These are phyloP conservation scores for Aspergillus felis DNA, from an alignment of 2,329 filamentous ascomycete species.

Conservation along the genomic window DNA sequence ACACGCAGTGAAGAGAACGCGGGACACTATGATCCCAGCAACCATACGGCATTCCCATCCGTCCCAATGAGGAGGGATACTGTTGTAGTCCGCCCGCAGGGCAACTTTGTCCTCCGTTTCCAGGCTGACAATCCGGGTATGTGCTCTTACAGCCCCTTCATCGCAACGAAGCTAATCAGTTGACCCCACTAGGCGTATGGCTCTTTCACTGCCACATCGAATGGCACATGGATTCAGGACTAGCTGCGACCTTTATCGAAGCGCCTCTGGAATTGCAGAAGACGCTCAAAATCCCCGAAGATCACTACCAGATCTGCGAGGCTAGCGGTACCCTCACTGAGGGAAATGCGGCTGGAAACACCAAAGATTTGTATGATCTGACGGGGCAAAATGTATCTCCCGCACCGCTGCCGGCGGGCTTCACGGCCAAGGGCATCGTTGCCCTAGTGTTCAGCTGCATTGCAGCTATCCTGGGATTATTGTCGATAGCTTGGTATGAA, in stretches of 20 bases:
- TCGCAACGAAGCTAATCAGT: background rate
- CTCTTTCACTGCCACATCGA: slow-evolving; percentile 47
- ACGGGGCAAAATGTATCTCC: slow-evolving; percentile 55
- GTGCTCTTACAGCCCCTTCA: background rate
- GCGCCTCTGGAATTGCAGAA: slow-evolving; percentile 32
- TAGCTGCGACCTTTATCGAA: slow-evolving; percentile 52
- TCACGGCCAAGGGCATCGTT: slow-evolving; percentile 65
- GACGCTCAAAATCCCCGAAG: background rate
- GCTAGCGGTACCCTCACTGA: slow-evolving; percentile 47
- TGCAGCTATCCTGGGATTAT: slow-evolving; percentile 64
- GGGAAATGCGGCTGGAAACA: slow-evolving; percentile 74
- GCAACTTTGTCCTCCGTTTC: slow-evolving; percentile 52
- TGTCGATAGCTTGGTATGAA: slow-evolving; percentile 61
- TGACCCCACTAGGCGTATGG: slow-evolving; percentile 28
- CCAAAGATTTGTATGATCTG: slow-evolving; percentile 58
- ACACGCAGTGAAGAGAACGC: slow-evolving; percentile 15
- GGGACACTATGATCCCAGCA: slow-evolving; percentile 30
- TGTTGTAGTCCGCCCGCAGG: slow-evolving; percentile 48
- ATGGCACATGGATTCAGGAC: slow-evolving; percentile 50
- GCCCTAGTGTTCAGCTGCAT: slow-evolving; percentile 69
- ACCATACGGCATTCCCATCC: slow-evolving; percentile 29
- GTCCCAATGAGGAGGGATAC: slow-evolving; percentile 50
- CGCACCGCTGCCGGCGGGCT: slow-evolving; percentile 59
- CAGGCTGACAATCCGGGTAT: slow-evolving; percentile 46
- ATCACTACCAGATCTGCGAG: slow-evolving; percentile 19